Evolutionary conservation across 257 asterid genomes (phyloP).

Genomic region (Plectranthus barbatus): DNA sequence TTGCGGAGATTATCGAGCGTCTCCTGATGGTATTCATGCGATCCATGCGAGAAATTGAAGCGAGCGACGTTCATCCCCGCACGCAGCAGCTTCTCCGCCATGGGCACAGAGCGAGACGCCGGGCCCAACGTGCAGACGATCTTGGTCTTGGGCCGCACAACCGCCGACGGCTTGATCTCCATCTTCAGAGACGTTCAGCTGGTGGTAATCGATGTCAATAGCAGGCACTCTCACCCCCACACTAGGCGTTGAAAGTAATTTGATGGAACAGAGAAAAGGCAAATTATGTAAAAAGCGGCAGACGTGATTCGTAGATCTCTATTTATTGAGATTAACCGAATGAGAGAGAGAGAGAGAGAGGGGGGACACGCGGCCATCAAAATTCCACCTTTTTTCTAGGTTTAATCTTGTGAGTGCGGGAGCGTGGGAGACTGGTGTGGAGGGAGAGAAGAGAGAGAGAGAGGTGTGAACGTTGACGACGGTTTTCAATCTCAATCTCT

Average conservation of each 20-base stretch:
- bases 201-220: neutral
- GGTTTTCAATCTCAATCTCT: neutral
- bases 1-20: constrained; percentile 50
- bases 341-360: neutral
- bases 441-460: neutral
- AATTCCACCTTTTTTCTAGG: neutral
- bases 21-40: constrained; percentile 58
- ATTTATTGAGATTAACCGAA: neutral
- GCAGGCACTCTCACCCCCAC: neutral
- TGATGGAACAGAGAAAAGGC: neutral
- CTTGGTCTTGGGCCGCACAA: constrained; percentile 46
- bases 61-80: constrained; percentile 66
- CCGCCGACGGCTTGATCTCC: neutral
- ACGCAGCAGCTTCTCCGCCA: constrained; percentile 49
- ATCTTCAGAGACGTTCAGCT: neutral
- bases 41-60: constrained; percentile 58
- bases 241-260: neutral
- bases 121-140: constrained; percentile 62
- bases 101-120: constrained; percentile 45
- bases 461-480: neutral
- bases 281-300: neutral
- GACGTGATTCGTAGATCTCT: neutral
- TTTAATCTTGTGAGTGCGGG: neutral
- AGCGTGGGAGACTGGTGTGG: neutral
- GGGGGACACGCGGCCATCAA: neutral